Evolutionary conservation across 345 rosid genomes (phyloP), one percentile per base, ranked within the genome.

Genomic region (Rhodamnia rubescens): DNA sequence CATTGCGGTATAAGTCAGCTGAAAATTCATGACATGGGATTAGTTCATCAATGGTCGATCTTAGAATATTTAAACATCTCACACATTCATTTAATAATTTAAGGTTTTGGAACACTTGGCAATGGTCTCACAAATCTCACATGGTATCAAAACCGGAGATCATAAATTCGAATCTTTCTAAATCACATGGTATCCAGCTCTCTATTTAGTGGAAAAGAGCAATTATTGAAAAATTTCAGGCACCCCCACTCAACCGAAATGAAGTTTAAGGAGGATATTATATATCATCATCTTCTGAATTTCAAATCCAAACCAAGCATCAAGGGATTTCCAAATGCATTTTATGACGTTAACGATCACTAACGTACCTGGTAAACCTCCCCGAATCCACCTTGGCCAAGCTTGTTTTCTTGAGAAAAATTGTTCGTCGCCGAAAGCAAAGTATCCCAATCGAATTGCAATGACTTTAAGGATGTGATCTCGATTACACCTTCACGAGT

Each of bases 401-500:
- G 78, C 78, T 69, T 69, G 47, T 69, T 69, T 32, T 69, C 47
- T 69, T 69, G 78, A 36, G 78, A 69, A 69, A 69, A 69, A 21
- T 69, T 32, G 78, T 36, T 36, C 3, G 78, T 32, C 8, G 78
- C 78, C 18, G 85, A 51, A 90, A 90, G 87, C 88, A 91, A 59
- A 53, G 87, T 27, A 86, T 20, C 18, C n/a, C 90, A 89, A 8
- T 93, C 88, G 87, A 24, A 1, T 50, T 21, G 6, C 86, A 90
- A 86, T 92, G 78, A 69, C 78, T 36, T 69, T 1, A 36, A 69
- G 78, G 78, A 69, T 69, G 78, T 21, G 78, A 69, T 69, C 78
- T 69, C 78, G 47, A 0, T 69, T 69, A 69, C 47, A 18, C 78
- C 78, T 69, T 18, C 78, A 69, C 5, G 13, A 32, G 26, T 10